Base-by-base conservation (phyloP, 176 grass and related monocot genomes). In the Pharus latifolius region DNA sequence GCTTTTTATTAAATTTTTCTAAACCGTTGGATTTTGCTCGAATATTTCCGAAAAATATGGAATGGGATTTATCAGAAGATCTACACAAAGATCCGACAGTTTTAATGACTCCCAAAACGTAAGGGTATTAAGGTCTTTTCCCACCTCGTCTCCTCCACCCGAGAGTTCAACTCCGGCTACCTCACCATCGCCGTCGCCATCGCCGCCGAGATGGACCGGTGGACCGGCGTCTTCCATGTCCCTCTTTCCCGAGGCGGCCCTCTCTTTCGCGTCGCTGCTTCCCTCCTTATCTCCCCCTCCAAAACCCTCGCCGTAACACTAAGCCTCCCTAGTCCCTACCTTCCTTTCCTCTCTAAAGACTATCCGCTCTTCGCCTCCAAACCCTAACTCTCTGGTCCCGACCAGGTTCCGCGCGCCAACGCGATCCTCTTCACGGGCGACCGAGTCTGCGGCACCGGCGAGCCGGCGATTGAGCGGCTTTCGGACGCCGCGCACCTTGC, bases 341-440 rank as follows among this genome's bases (percentile, higher is more conserved):
- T 12, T 41, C 20, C 19, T 29, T 60, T 6, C 71, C 49, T 63
- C 26, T 82, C 15, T 52, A 0, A 60, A 6, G 53, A 4, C 24
- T 73, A 18, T 17, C 9, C 24, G 10, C 44, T 14, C 30, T n/a
- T 30, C 63, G 40, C 25, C 24, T 9, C 52, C 15, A 16, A 23
- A 19, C 41, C 33, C 53, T 80, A 46, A 54, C 7, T 7, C 23
- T 33, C 41, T 63, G 29, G 43, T 26, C 45, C 11, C 60, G 15
- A 10, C 10, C 65, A 97, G 94, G 63, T 85, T 48, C 94, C 94
- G 25, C 76, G 69, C 29, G 41, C 63, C 35, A 97, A 97, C 43
- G 89, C 74, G n/a, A 83, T 92, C 29, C 88, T 97, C 28, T 97
- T 92, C 75, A 87, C 76, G 20, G 94, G 94, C 28, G 94, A 97